Conservation (phyloP, 352 stramenopile species). For the Phytophthora macrochlamydospora region DNA sequence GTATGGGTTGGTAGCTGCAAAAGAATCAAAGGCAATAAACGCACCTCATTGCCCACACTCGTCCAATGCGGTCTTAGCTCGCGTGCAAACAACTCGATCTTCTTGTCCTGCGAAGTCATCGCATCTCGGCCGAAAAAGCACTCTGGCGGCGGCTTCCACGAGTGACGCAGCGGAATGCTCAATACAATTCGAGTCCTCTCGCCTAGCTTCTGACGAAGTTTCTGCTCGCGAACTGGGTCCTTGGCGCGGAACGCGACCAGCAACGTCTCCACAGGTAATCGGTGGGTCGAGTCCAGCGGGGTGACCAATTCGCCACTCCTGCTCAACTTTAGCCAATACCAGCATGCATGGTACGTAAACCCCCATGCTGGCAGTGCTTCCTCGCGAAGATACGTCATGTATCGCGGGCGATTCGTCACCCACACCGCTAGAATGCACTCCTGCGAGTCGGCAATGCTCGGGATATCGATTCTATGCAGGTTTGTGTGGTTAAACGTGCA, state of each 20-base stretch:
- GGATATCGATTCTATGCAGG: constrained; percentile 50
- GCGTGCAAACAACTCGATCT: constrained; percentile 70
- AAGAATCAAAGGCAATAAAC: not conserved
- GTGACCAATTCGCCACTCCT: constrained; percentile 60
- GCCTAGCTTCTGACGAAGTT: constrained; percentile 40
- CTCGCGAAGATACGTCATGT: constrained; percentile 63
- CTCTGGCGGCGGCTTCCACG: constrained; percentile 77
- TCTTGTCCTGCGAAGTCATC: constrained; percentile 12
- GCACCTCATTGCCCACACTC: constrained; percentile 68
- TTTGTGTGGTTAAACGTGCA: constrained; percentile 64
- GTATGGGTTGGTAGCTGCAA: not conserved
- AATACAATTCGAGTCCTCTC: constrained; percentile 44
- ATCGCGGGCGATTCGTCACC: constrained; percentile 74
- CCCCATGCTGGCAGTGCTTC: constrained; percentile 62
- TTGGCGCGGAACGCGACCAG: constrained; percentile 56
- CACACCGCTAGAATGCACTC: constrained; percentile 70
- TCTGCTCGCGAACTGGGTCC: constrained; percentile 6
- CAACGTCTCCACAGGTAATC: constrained; percentile 70
- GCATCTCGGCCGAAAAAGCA: constrained; percentile 47
- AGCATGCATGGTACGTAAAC: constrained; percentile 62
- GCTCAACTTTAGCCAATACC: constrained; percentile 81
- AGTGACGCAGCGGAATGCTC: constrained; percentile 75
- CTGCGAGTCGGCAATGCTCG: constrained; percentile 32
- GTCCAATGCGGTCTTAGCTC: constrained; percentile 68
- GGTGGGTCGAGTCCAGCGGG: constrained; percentile 63